Conservation (phyloP, 2,329 filamentous ascomycete genomes). For the Arthroderma sp. region DNA sequence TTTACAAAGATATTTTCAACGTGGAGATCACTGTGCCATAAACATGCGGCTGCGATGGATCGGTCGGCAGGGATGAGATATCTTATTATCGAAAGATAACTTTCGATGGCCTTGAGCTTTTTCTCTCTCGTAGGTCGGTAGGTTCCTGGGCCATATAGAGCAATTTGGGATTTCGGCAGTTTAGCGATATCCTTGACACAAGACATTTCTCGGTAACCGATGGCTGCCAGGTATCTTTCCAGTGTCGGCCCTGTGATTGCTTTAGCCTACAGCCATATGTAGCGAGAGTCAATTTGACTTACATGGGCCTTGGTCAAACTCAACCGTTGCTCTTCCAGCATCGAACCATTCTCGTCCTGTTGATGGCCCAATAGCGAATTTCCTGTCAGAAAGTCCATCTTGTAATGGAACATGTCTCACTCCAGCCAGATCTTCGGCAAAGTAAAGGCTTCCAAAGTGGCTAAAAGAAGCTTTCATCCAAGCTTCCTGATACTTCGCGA, state of each 20-base stretch:
- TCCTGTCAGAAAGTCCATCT: conserved; percentile 5
- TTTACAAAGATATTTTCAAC: conserved; percentile 25
- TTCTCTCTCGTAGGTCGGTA: conserved; percentile 4
- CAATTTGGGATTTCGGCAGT: conserved; percentile 2
- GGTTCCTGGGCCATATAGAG: conserved; percentile 6
- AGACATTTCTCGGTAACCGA: background rate
- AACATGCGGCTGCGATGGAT: background rate
- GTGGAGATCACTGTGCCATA: conserved; percentile 24
- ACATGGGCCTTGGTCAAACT: conserved; percentile 23
- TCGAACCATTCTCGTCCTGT: conserved; percentile 17
- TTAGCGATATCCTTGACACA: background rate
- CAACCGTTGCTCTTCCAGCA: conserved; percentile 15
- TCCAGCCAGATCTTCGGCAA: background rate
- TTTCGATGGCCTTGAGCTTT: conserved; percentile 3
- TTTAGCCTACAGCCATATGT: conserved; percentile 8
- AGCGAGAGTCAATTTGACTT: conserved; percentile 10
- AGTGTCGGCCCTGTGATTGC: conserved; percentile 10
- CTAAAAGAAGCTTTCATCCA: conserved; percentile 1
- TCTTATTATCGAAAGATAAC: background rate
- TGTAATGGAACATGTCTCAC: background rate
- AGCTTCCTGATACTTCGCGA: conserved; percentile 4
- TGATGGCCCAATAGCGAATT: conserved; percentile 17
- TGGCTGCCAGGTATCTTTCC: conserved; percentile 7
- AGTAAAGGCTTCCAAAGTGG: background rate
- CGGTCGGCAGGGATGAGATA: background rate